These are phyloP conservation scores for Neurospora pannonica DNA, from an alignment of 495 filamentous ascomycete species.

Conservation along the genomic window DNA sequence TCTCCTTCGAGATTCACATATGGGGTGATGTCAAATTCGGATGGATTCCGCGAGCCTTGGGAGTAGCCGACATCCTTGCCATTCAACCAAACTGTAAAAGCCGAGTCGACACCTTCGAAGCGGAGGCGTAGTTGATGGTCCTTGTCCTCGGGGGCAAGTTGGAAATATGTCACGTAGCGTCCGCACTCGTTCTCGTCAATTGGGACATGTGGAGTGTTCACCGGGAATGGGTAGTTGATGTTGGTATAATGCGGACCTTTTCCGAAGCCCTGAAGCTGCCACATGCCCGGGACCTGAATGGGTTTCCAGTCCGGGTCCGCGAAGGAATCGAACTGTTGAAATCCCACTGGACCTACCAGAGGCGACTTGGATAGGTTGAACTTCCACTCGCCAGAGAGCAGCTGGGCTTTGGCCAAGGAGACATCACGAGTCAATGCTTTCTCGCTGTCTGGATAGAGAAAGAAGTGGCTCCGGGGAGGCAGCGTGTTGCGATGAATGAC, in stretches of 20 bases:
- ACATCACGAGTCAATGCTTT: slow-evolving; percentile 26
- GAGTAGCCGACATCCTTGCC: slow-evolving; percentile 55
- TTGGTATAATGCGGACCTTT: slow-evolving; percentile 58
- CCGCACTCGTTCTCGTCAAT: slow-evolving; percentile 58
- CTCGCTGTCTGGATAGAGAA: slow-evolving; percentile 31
- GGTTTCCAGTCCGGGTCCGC: slow-evolving; percentile 37
- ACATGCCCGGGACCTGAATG: slow-evolving; percentile 58
- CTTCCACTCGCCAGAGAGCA: slow-evolving; percentile 49
- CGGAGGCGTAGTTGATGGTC: slow-evolving; percentile 41
- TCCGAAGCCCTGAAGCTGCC: slow-evolving; percentile 60
- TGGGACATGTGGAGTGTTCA: slow-evolving; percentile 50
- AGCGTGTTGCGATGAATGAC: slow-evolving; percentile 56
- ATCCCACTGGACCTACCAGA: slow-evolving; percentile 34
- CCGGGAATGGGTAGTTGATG: slow-evolving; percentile 52
- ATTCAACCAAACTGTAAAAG: slow-evolving; percentile 61
- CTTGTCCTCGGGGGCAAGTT: slow-evolving; percentile 25
- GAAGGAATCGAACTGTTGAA: slow-evolving; percentile 20
- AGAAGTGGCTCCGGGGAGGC: slow-evolving; percentile 51
- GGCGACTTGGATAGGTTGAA: slow-evolving; percentile 47
- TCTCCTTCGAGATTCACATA: slow-evolving; percentile 30
- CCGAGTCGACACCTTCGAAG: slow-evolving; percentile 63
- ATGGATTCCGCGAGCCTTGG: slow-evolving; percentile 57
- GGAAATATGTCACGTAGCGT: slow-evolving; percentile 48
- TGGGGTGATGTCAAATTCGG: slow-evolving; percentile 55
- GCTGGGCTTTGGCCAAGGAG: slow-evolving; percentile 25